phyloP scores from a whole-genome alignment of 768 basidiomycete genomes.

The Hericium erinaceus region DNA sequence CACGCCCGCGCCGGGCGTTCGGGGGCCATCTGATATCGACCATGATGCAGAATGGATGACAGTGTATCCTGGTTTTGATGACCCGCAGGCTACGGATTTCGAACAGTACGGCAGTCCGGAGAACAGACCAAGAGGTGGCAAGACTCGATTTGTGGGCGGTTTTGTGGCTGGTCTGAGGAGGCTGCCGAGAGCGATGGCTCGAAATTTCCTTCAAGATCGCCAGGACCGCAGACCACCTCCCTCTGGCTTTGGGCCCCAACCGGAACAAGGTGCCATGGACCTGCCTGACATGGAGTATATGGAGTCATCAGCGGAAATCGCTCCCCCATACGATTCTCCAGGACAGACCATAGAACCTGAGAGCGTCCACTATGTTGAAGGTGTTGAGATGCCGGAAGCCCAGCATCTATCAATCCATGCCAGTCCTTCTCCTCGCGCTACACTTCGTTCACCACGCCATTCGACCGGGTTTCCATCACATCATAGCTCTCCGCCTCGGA shows the following conservation, averaged over 20 bases:
- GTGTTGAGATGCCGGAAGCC: constrained; percentile 5
- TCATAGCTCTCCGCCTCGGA: constrained; percentile 9
- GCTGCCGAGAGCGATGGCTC: constrained; percentile 8
- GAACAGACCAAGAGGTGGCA: background rate
- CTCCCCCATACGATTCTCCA: constrained; percentile 6
- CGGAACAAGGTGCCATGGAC: no score
- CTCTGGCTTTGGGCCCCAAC: no score
- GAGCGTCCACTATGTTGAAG: constrained; percentile 5
- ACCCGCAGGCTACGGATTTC: background rate
- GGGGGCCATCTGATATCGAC: constrained; percentile 2
- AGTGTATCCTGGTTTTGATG: constrained; percentile 2
- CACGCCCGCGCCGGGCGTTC: background rate
- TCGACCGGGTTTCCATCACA: background rate
- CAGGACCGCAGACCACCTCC: background rate
- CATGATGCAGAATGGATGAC: constrained; percentile 6
- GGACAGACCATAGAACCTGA: constrained; percentile 2
- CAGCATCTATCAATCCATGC: background rate
- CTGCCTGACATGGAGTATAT: background rate
- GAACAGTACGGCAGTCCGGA: constrained; percentile 1
- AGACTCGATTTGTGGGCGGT: constrained; percentile 11
- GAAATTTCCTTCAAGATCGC: constrained; percentile 4
- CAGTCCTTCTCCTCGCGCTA: constrained; percentile 2
- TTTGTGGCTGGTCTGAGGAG: constrained; percentile 8
- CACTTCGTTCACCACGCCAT: constrained; percentile 8
- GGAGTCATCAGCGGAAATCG: background rate